Evolutionary conservation across 495 filamentous ascomycete species (phyloP).

Genomic region (Penicillium roqueforti): DNA sequence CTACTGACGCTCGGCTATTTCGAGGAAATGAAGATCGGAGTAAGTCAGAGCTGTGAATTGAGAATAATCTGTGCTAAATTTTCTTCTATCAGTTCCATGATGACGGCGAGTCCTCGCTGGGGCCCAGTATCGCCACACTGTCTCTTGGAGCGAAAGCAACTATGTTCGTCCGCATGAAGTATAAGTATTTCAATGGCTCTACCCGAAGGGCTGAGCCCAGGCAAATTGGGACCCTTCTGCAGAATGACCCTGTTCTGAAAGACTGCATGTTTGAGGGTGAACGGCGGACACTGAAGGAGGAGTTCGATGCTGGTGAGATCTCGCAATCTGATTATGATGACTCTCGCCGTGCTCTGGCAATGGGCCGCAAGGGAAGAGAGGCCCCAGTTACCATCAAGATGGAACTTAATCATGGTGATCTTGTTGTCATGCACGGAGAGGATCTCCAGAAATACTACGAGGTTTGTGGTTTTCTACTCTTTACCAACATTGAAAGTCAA

Average conservation of each 20-base stretch:
- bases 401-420: conserved; percentile 68
- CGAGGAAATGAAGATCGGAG: conserved; percentile 61
- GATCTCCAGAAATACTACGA: conserved; percentile 70
- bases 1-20: conserved; percentile 73
- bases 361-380: conserved; percentile 12
- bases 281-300: conserved; percentile 35
- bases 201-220: conserved; percentile 20
- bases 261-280: conserved; percentile 37
- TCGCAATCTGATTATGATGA: conserved; percentile 18
- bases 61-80: conserved; percentile 1
- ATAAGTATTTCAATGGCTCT: conserved; percentile 43
- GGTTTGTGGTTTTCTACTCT: conserved; percentile 34
- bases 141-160: conserved; percentile 64
- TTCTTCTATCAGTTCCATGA: conserved; percentile 53
- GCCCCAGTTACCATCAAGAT: conserved; percentile 27
- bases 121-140: conserved; percentile 69
- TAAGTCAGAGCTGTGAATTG: conserved; percentile 36
- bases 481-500: neutral
- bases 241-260: conserved; percentile 27
- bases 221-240: neutral
- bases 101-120: conserved; percentile 73
- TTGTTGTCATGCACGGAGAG: conserved; percentile 77
- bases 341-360: conserved; percentile 8
- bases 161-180: conserved; percentile 71
- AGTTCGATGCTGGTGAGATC: conserved; percentile 21